Evolutionary conservation across 2,329 filamentous ascomycete species (phyloP).

Genomic region (Pseudogymnoascus sp.): DNA sequence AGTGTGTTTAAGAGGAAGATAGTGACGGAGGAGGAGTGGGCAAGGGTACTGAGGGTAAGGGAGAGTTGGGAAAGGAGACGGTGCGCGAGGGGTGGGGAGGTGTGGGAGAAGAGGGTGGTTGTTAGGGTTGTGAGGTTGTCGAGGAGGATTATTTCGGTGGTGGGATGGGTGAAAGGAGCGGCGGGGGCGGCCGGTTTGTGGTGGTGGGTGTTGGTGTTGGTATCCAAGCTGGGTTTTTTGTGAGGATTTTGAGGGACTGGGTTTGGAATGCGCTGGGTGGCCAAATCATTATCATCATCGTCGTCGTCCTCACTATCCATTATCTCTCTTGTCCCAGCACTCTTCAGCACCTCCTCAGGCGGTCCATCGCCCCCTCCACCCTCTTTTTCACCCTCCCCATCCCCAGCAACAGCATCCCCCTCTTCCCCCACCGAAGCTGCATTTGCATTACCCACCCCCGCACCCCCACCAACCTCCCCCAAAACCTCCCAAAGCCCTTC

Average conservation of each 20-base stretch:
- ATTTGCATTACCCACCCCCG: background rate
- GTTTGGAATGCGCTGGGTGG: background rate
- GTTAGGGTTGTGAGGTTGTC: slow-evolving; percentile 47
- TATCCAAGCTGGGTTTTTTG: background rate
- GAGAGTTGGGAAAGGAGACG: slow-evolving; percentile 39
- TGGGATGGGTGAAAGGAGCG: background rate
- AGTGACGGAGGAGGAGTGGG: slow-evolving; percentile 39
- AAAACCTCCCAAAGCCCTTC: slow-evolving; percentile 50
- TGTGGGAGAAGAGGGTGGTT: slow-evolving; percentile 42
- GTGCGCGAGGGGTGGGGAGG: slow-evolving; percentile 36
- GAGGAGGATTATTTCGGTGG: slow-evolving; percentile 40
- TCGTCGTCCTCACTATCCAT: slow-evolving; percentile 36
- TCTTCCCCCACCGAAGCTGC: background rate
- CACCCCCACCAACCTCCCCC: slow-evolving; percentile 35
- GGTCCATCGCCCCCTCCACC: background rate
- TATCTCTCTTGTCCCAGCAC: slow-evolving; percentile 22
- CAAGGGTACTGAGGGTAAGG: slow-evolving; percentile 37
- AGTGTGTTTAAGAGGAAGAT: slow-evolving; percentile 43
- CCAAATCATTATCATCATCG: slow-evolving; percentile 13
- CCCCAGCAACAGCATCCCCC: background rate
- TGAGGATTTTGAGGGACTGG: background rate
- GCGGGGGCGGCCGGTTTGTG: background rate
- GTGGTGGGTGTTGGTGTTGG: background rate
- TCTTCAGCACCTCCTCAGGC: background rate
- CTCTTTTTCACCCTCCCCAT: background rate